These are phyloP conservation scores for Stygiomarasmius scandens DNA, from an alignment of 1,284 basidiomycete species.

Conservation along the genomic window DNA sequence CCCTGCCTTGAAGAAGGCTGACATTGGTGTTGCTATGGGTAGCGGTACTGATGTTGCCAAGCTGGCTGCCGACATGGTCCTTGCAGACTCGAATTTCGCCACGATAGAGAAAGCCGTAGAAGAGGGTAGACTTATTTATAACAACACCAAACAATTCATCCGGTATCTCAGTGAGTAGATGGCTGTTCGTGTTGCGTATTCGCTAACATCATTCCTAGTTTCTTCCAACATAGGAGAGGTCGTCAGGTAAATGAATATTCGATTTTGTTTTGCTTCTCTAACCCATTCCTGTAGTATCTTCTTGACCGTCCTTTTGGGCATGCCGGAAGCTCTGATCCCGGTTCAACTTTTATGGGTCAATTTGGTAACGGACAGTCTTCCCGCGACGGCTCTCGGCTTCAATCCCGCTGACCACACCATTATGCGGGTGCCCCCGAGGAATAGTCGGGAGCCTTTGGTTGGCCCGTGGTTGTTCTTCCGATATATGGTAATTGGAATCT, in stretches of 20 bases:
- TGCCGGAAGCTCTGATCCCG: slow-evolving; percentile 98
- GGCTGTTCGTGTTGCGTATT: slow-evolving; percentile 19
- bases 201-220: slow-evolving; percentile 59
- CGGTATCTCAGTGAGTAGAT: slow-evolving; percentile 76
- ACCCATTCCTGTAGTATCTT: slow-evolving; percentile 71
- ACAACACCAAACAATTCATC: slow-evolving; percentile 99
- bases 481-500: slow-evolving; percentile 91
- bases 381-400: slow-evolving; percentile 98
- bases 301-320: slow-evolving; percentile 93
- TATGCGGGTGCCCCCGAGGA: slow-evolving; percentile 91
- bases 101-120: slow-evolving; percentile 97
- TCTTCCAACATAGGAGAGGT: slow-evolving; percentile 99
- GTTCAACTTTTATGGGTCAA: slow-evolving; percentile 99
- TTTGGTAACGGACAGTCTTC: slow-evolving; percentile 92
- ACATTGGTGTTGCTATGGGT: slow-evolving; percentile 99
- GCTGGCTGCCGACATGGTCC: slow-evolving; percentile 95
- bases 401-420: slow-evolving; percentile 96
- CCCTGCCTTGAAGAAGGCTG: slow-evolving; percentile 94
- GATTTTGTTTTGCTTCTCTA: slow-evolving; percentile 10
- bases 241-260: slow-evolving; percentile 59
- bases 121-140: slow-evolving; percentile 96
- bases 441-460: slow-evolving; percentile 88
- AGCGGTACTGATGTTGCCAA: slow-evolving; percentile 99
- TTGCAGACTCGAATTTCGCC: slow-evolving; percentile 87
- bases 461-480: slow-evolving; percentile 95